Conservation (phyloP, 106 monocot species). For the Hemerocallis citrina region DNA sequence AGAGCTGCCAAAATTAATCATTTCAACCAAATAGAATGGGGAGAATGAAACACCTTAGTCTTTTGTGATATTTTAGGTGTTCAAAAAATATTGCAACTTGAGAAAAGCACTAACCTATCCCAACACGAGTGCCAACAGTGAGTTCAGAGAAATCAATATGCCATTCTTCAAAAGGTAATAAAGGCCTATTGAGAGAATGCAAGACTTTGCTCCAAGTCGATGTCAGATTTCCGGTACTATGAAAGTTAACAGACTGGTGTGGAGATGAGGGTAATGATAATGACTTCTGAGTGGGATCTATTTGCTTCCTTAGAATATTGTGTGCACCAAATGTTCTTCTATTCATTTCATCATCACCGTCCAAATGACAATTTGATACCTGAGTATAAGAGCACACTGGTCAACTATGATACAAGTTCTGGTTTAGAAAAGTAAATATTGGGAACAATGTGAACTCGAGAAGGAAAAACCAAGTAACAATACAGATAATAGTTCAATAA, state of each 20-base stretch:
- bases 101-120: constrained; percentile 35
- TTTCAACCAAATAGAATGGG: background rate
- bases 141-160: constrained; percentile 82
- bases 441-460: constrained; percentile 1
- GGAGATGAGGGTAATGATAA: constrained; percentile 88
- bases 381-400: background rate
- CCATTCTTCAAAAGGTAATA: constrained; percentile 84
- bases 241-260: constrained; percentile 36
- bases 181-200: constrained; percentile 56
- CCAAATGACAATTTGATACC: constrained; percentile 17
- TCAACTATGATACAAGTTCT: constrained; percentile 17
- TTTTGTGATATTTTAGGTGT: background rate
- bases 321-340: constrained; percentile 11
- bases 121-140: constrained; percentile 82
- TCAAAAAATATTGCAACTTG: background rate
- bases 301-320: constrained; percentile 34
- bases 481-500: background rate
- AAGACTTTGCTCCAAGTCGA: constrained; percentile 67
- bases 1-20: background rate
- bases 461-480: background rate
- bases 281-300: constrained; percentile 53
- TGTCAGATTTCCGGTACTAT: constrained; percentile 25
- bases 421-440: background rate
- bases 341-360: constrained; percentile 23
- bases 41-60: background rate